phyloP scores from a whole-genome alignment of 768 basidiomycete species.

The Rhizopogon roseolus region DNA sequence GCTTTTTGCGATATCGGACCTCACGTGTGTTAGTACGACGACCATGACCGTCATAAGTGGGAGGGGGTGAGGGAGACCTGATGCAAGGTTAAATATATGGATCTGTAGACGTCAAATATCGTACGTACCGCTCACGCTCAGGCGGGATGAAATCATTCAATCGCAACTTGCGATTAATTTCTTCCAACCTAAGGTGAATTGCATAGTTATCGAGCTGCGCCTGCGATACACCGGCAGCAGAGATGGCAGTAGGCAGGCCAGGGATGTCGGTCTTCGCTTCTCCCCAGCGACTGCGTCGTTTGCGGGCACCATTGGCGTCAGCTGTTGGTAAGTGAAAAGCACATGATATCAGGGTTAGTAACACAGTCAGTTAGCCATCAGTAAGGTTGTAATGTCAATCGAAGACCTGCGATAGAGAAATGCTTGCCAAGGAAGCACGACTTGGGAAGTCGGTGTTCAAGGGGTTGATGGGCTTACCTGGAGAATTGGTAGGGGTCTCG shows the following conservation, averaged over 20 bases:
- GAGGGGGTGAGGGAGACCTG: conserved; percentile 94
- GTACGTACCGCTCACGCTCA: conserved; percentile 80
- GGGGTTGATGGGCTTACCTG: conserved; percentile 60
- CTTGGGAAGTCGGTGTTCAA: conserved; percentile 32
- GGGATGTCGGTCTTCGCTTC: conserved; percentile 89
- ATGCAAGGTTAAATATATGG: conserved; percentile 5
- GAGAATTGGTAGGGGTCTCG: conserved; percentile 62
- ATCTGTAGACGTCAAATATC: background rate
- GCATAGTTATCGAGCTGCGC: conserved; percentile 98
- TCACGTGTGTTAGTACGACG: conserved; percentile 98
- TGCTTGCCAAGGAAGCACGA: conserved; percentile 23
- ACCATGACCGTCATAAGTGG: conserved; percentile 96
- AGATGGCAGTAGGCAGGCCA: conserved; percentile 91
- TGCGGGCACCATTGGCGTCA: conserved; percentile 84
- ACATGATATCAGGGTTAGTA: conserved; percentile 54
- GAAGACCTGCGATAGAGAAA: conserved; percentile 2
- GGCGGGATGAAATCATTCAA: conserved; percentile 95
- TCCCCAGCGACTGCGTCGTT: conserved; percentile 97
- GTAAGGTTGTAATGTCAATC: conserved; percentile 22
- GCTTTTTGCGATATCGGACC: conserved; percentile 94
- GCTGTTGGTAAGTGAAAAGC: conserved; percentile 48
- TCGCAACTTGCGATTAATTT: conserved; percentile 93
- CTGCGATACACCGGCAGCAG: conserved; percentile 89
- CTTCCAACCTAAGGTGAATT: conserved; percentile 91
- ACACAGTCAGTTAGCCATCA: conserved; percentile 30